These are phyloP conservation scores for Meripilus lineatus DNA, from an alignment of 1,284 basidiomycete species.

Conservation along the genomic window DNA sequence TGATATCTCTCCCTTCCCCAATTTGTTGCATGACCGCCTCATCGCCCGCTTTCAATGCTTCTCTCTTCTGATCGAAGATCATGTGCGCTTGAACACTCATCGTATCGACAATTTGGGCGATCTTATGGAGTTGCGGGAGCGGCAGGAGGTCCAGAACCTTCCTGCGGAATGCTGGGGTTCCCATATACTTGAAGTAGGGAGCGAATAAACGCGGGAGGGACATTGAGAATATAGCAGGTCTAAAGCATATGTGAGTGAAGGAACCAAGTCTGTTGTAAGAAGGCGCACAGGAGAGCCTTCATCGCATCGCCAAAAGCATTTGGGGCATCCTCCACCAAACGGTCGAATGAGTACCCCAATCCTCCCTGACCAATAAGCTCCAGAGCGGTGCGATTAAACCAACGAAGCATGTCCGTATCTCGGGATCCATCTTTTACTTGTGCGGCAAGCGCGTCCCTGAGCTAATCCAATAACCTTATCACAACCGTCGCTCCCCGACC, in stretches of 20 bases:
- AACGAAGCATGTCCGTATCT: slow-evolving; percentile 28
- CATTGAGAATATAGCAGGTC: too few species aligned
- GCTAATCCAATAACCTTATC: slow-evolving; percentile 8
- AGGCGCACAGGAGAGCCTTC: slow-evolving; percentile 25
- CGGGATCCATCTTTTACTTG: slow-evolving; percentile 15
- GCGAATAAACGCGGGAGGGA: not conserved
- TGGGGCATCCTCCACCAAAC: slow-evolving; percentile 18
- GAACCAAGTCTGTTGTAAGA: not conserved
- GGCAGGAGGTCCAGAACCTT: not conserved
- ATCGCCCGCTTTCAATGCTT: slow-evolving; percentile 16
- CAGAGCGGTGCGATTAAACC: slow-evolving; percentile 26
- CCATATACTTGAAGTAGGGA: not conserved
- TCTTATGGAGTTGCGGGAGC: not conserved
- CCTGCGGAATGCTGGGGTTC: not conserved
- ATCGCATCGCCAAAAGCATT: slow-evolving; percentile 26
- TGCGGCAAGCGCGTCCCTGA: slow-evolving; percentile 17
- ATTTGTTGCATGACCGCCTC: slow-evolving; percentile 22
- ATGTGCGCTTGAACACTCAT: slow-evolving; percentile 11
- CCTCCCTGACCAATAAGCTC: slow-evolving; percentile 33
- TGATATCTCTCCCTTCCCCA: slow-evolving; percentile 38
- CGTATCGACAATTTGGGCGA: not conserved
- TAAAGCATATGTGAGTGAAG: too few species aligned
- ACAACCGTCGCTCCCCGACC: not conserved
- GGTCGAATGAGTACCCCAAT: slow-evolving; percentile 32
- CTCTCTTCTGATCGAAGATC: slow-evolving; percentile 31